phyloP scores from a whole-genome alignment of 202 grass and related monocot genomes.

The Panicum hallii region DNA sequence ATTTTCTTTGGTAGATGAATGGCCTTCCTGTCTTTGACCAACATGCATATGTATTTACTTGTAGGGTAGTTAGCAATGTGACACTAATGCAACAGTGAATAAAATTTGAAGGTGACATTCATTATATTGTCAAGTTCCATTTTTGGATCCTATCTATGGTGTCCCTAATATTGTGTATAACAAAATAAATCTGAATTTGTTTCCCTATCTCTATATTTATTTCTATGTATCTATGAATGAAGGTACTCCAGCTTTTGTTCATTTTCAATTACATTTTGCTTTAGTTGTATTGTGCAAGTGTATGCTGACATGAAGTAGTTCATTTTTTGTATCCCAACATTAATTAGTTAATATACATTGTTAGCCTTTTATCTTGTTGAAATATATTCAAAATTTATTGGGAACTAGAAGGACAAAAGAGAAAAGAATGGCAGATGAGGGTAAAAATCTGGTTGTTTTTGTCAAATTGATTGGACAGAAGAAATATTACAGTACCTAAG shows the following conservation, averaged over 20 bases:
- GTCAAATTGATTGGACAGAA: background rate
- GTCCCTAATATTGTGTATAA: background rate
- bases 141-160: background rate
- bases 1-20: conserved; percentile 29
- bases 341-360: background rate
- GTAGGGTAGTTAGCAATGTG: background rate
- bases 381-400: background rate
- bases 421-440: background rate
- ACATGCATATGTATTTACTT: background rate
- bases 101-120: background rate
- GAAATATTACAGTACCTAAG: background rate
- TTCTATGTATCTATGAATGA: background rate
- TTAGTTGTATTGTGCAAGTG: background rate
- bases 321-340: background rate
- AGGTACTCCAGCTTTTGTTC: background rate
- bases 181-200: background rate
- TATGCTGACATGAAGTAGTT: background rate
- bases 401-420: background rate
- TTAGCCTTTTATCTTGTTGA: background rate
- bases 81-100: conserved; percentile 19
- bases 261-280: background rate
- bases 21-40: background rate
- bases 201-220: background rate
- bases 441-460: background rate
- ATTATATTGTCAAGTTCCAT: background rate